These are phyloP conservation scores for Alopecurus myosuroides DNA, from an alignment of 176 grass and related monocot genomes.

Conservation along the genomic window DNA sequence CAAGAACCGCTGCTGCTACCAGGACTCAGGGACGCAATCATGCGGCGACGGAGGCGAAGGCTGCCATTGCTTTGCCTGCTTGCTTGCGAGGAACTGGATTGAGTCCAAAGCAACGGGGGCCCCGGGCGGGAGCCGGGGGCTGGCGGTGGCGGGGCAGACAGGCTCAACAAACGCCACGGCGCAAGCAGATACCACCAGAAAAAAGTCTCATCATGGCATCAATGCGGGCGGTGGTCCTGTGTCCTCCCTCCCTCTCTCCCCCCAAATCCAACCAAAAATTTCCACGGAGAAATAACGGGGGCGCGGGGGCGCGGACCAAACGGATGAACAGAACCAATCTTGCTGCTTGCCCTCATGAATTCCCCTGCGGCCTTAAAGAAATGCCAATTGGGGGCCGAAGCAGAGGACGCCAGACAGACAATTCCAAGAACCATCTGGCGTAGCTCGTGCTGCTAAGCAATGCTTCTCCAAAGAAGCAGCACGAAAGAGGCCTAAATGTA, in stretches of 20 bases:
- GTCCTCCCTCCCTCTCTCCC: not conserved
- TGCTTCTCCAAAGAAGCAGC: not conserved
- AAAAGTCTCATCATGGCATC: slow-evolving; percentile 17
- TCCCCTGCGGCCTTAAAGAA: slow-evolving; percentile 23
- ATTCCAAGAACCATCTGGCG: not conserved
- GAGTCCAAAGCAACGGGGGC: slow-evolving; percentile 3
- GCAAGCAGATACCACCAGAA: slow-evolving; percentile 20
- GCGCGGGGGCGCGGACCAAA: not conserved
- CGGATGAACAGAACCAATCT: not conserved
- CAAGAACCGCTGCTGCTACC: not conserved
- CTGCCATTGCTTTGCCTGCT: not conserved
- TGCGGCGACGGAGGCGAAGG: not conserved
- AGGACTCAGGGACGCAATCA: not conserved
- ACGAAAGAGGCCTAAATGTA: not conserved
- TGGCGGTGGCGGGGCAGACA: not conserved
- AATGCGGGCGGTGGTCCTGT: slow-evolving; percentile 41
- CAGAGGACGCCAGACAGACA: not conserved
- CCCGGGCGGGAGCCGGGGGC: not conserved
- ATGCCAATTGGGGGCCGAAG: not conserved
- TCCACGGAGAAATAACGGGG: not conserved
- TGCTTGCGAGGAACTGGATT: slow-evolving; percentile 43
- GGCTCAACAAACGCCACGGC: slow-evolving; percentile 27
- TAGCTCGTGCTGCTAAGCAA: not conserved
- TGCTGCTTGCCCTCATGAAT: slow-evolving; percentile 14
- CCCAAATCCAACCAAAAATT: not conserved